phyloP scores from a whole-genome alignment of 1,284 basidiomycete species.

The Chalciporus sp. region DNA sequence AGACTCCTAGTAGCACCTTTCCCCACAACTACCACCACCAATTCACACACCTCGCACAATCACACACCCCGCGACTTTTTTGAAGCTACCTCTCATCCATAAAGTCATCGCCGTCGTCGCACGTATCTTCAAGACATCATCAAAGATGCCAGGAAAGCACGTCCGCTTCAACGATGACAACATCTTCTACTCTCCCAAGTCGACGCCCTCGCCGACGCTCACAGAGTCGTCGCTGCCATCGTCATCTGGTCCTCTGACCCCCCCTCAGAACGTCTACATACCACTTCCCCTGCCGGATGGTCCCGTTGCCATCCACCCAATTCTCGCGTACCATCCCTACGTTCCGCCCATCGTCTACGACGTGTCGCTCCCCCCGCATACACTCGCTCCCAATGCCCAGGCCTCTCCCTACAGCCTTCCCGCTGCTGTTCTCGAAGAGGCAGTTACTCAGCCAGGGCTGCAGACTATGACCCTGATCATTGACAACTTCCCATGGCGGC shows the following conservation, averaged over 20 bases:
- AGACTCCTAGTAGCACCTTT: conserved; percentile 3
- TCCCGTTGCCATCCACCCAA: conserved; percentile 42
- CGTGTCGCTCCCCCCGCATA: conserved; percentile 33
- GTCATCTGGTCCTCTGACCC: conserved; percentile 38
- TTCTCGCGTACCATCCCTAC: conserved; percentile 45
- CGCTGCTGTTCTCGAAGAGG: conserved; percentile 30
- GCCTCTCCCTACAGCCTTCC: conserved; percentile 33
- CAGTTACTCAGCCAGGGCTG: conserved; percentile 39
- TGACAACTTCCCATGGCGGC: conserved; percentile 38
- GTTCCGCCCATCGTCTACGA: conserved; percentile 41
- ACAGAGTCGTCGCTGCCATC: conserved; percentile 45
- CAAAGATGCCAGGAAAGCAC: conserved; percentile 38
- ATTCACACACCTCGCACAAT: conserved; percentile 11
- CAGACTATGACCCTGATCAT: conserved; percentile 31
- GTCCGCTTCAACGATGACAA: conserved; percentile 50
- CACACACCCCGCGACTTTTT: conserved; percentile 14
- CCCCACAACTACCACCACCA: conserved; percentile 11
- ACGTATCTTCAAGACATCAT: neutral
- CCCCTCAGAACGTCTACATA: conserved; percentile 33
- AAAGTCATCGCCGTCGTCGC: conserved; percentile 13
- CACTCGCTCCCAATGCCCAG: conserved; percentile 29
- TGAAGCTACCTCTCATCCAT: conserved; percentile 4
- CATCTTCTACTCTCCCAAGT: conserved; percentile 43
- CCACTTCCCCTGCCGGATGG: conserved; percentile 27
- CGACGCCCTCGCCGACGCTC: conserved; percentile 42